phyloP scores from a whole-genome alignment of 257 asterid species.

The Primulina tabacum region DNA sequence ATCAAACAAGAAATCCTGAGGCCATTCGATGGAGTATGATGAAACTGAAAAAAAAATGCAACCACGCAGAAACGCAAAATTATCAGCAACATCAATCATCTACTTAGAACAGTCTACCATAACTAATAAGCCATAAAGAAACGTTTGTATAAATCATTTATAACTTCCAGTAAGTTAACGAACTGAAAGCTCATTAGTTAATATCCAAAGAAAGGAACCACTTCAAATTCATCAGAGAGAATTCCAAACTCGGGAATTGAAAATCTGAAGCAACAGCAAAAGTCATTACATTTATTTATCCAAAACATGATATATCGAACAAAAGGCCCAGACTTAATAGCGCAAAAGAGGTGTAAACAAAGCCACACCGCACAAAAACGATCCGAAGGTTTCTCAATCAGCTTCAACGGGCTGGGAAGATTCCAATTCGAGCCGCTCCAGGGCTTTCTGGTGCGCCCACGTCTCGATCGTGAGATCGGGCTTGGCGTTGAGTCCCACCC shows the following conservation, averaged over 20 bases:
- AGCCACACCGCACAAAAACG: slow-evolving; percentile 15
- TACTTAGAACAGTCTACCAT: not conserved
- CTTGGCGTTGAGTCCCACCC: slow-evolving; percentile 92
- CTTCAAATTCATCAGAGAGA: not conserved
- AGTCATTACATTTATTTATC: slow-evolving; percentile 30
- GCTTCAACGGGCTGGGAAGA: slow-evolving; percentile 37
- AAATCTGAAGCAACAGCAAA: slow-evolving; percentile 6
- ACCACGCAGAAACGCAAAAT: not conserved
- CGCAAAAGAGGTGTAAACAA: not conserved
- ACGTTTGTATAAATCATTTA: not conserved
- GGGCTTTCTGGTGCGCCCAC: slow-evolving; percentile 98
- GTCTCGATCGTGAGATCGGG: slow-evolving; percentile 96
- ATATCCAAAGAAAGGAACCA: not conserved
- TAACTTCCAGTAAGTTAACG: not conserved
- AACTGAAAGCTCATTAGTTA: not conserved
- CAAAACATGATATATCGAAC: slow-evolving; percentile 19
- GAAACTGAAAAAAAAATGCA: not conserved
- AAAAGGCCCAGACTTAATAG: slow-evolving; percentile 18
- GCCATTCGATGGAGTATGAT: not conserved
- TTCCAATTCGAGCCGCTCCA: slow-evolving; percentile 76
- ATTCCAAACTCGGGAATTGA: slow-evolving; percentile 11
- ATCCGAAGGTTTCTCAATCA: slow-evolving; percentile 25
- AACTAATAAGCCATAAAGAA: not conserved
- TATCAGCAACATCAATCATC: not conserved
- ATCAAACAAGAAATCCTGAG: not conserved